Evolutionary conservation across 306 rosid species (phyloP), one percentile per base, ranked within the genome.

Genomic region (Lathyrus aphaca): DNA sequence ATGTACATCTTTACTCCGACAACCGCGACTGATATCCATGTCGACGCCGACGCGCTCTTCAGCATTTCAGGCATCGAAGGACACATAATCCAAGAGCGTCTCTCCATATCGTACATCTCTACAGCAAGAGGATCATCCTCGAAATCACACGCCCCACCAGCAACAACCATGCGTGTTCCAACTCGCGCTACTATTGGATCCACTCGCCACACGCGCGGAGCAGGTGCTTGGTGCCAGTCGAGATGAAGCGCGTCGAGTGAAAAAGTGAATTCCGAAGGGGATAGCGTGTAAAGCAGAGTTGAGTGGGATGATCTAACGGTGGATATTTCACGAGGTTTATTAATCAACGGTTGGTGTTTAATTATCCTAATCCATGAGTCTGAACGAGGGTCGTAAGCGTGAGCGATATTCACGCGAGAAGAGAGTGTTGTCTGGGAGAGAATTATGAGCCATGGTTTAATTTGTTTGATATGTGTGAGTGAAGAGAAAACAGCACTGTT

Each of bases 351-450:
- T 8, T 25, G 43, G 42, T 8, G 69, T 23, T 71, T 48, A 1
- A 84, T 56, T 56, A 56, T 74, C 50, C 74, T 32, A 14, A 92
- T 0, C 98, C 98, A 89, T 10, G 66, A 74, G 71, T 61, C 75
- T 1, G 98, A 89, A 30, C 87, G 89, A 3, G 96, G 89, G 63
- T 92, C 98, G 65, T 86, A 92, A 0, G 92, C 96, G 54, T 81
- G 86, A 2, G 85, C 15, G 56, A 76, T 49, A 5, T 62, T 66
- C 50, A 66, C 40, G 80, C 83, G 86, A 14, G 89, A 83, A 3
- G 66, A 21, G 16, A 80, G 75, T 13, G 50, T 64, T 15, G n/a
- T 43, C 65, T 91, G 94, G 1, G 75, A 49, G 66, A 80, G 84
- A 59, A 87, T 64, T 6, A 82, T 40, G 60, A 92, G 88, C 98